Evolutionary conservation across 257 asterid genomes (phyloP), one percentile per base, ranked within the genome.

Genomic region (Apocynum venetum): DNA sequence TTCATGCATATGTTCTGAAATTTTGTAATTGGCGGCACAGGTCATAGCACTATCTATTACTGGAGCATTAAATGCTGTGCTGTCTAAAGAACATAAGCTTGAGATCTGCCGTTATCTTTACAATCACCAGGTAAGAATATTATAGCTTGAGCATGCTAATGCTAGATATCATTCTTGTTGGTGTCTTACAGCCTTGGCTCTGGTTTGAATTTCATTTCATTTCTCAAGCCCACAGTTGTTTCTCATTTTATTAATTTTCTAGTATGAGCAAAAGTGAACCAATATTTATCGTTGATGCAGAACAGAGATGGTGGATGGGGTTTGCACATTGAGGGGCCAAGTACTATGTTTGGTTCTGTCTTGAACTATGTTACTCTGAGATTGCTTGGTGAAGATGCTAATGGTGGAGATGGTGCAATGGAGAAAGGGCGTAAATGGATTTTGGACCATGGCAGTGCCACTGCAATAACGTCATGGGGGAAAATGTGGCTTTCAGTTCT

Each of bases 301-400:
- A 95, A 93, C 85, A 80, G 74, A 59, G 99, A 96, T 80, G 99
- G 99, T 83, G 99, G 99, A 76, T 96, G 99, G 98, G 98, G 99
- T 79, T 90, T 96, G 87, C 99, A 96, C 84, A 93, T 96, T 78
- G 99, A 96, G 86, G 93, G 99, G 80, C 99, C 94, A 67, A 93
- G 99, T 87, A 96, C 98, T 66, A 96, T 96, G 99, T 96, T 96
- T 84, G 97, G 99, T 80, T 86, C 98, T 74, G 98, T 86, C 80
- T 86, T 96, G 85, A 93, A 84, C 85, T 96, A 96, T 63, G 92
- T 96, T 74, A 91, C 98, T 76, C 80, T 96, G 81, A 91, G 99
- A 87, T 86, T 96, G 90, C 98, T 96, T 78, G 99, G 98, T 51
- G 99, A 96, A 87, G 99, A 88, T 84, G 89, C 91, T 76, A 89